Evolutionary conservation across 257 asterid species (phyloP).

Genomic region (Ocimum tenuiflorum): DNA sequence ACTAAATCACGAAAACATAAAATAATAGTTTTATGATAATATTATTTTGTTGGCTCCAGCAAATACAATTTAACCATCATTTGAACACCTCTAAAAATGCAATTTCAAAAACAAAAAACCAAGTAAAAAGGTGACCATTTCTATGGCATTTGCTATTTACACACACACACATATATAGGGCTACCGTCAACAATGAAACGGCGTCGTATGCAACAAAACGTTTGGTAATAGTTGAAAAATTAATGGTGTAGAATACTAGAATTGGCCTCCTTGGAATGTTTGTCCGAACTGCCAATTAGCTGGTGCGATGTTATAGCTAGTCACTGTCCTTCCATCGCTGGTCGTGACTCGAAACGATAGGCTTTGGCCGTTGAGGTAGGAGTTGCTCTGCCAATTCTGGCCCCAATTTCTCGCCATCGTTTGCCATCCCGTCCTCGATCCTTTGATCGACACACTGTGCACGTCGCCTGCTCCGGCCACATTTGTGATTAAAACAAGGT

Average conservation of each 20-base stretch:
- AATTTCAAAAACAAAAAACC: too few relatives aligned
- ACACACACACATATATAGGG: too few relatives aligned
- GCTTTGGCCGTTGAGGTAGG: constrained; percentile 38
- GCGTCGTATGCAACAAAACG: too few relatives aligned
- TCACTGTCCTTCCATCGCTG: constrained; percentile 26
- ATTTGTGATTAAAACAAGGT: constrained; percentile 43
- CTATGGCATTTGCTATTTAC: too few relatives aligned
- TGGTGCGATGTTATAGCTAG: not conserved
- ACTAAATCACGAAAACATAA: too few relatives aligned
- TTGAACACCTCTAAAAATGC: too few relatives aligned
- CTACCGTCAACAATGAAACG: too few relatives aligned
- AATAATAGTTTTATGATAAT: too few relatives aligned
- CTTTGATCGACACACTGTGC: constrained; percentile 38
- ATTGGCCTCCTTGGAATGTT: constrained; percentile 5
- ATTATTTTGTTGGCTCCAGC: too few relatives aligned
- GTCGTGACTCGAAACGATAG: constrained; percentile 46
- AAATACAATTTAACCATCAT: too few relatives aligned
- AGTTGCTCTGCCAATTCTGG: constrained; percentile 52
- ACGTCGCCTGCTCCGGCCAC: constrained; percentile 56
- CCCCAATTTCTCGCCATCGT: constrained; percentile 56
- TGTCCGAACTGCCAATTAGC: not conserved
- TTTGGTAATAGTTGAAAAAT: too few relatives aligned
- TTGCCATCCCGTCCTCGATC: constrained; percentile 37
- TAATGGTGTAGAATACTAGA: not conserved
- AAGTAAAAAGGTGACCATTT: too few relatives aligned